phyloP scores from a whole-genome alignment of 805 yeast species.

The Saccharomyces jurei region DNA sequence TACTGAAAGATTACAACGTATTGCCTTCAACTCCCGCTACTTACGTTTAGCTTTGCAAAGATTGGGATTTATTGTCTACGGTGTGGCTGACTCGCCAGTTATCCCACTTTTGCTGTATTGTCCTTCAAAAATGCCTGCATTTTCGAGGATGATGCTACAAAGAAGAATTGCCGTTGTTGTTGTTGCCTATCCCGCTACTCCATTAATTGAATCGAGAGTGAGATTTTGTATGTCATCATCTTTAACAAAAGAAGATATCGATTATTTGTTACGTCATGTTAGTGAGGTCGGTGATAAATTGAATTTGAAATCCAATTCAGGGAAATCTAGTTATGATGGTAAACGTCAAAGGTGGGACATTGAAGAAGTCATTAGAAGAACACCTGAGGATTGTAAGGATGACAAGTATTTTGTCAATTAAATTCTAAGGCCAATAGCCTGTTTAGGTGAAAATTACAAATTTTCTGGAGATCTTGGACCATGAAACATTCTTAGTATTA shows the following conservation, averaged over 20 bases:
- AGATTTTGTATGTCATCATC: constrained; percentile 90
- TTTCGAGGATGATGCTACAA: constrained; percentile 72
- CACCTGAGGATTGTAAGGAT: constrained; percentile 55
- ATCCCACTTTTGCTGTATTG: constrained; percentile 79
- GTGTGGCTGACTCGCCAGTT: constrained; percentile 95
- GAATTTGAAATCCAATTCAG: constrained; percentile 69
- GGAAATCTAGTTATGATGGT: constrained; percentile 67
- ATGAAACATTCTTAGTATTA: neutral
- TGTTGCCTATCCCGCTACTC: constrained; percentile 97
- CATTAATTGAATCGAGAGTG: constrained; percentile 79
- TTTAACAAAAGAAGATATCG: constrained; percentile 89
- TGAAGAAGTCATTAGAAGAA: constrained; percentile 65
- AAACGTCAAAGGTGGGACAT: constrained; percentile 69
- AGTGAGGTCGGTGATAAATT: constrained; percentile 72
- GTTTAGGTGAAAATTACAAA: neutral
- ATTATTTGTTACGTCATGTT: constrained; percentile 60
- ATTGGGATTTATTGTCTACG: constrained; percentile 88
- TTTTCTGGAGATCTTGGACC: neutral
- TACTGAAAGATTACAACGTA: constrained; percentile 77
- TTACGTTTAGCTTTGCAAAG: constrained; percentile 83
- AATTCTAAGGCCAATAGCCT: neutral
- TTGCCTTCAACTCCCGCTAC: constrained; percentile 93
- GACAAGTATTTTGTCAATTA: constrained; percentile 31
- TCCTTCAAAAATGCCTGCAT: constrained; percentile 92
- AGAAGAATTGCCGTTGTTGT: constrained; percentile 87